Percentiles rank a stretch among this genome's conserved stretches.
These are phyloP conservation scores for Rhizoclosmatium globosum DNA, from an alignment of 192 early-diverging fungal genomes.

Conservation along the genomic window DNA sequence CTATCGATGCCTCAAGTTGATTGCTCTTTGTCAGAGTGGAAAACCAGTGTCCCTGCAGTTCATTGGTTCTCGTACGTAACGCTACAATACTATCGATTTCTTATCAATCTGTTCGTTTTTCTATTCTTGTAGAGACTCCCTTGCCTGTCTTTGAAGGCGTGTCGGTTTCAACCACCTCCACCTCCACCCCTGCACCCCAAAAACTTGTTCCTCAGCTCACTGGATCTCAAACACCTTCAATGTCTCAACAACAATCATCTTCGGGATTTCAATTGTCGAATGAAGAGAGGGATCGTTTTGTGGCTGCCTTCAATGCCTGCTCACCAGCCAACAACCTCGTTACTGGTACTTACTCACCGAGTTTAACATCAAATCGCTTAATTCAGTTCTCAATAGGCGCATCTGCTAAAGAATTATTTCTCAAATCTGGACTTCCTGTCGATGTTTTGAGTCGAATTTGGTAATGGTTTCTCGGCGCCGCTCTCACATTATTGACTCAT, in stretches of 20 bases:
- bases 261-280: conserved; percentile 24
- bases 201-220: not conserved
- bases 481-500: not conserved
- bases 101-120: not conserved
- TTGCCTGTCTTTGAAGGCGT: conserved; percentile 71
- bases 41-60: conserved; percentile 62
- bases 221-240: not conserved
- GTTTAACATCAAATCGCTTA: not conserved
- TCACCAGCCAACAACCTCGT: conserved; percentile 62
- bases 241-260: conserved; percentile 25
- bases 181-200: conserved; percentile 27
- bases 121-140: conserved; percentile 38
- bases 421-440: conserved; percentile 80
- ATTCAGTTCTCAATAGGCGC: too few relatives aligned
- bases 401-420: conserved; percentile 76
- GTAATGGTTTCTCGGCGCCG: too few relatives aligned
- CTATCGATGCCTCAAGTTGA: conserved; percentile 84
- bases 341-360: conserved; percentile 10
- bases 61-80: conserved; percentile 56
- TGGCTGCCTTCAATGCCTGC: conserved; percentile 66
- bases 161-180: not conserved
- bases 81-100: not conserved
- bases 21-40: conserved; percentile 84
- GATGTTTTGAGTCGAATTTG: conserved; percentile 86
- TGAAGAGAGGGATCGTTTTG: conserved; percentile 70